These are phyloP conservation scores for Medicago lupulina DNA, from an alignment of 306 rosid genomes.

Conservation along the genomic window DNA sequence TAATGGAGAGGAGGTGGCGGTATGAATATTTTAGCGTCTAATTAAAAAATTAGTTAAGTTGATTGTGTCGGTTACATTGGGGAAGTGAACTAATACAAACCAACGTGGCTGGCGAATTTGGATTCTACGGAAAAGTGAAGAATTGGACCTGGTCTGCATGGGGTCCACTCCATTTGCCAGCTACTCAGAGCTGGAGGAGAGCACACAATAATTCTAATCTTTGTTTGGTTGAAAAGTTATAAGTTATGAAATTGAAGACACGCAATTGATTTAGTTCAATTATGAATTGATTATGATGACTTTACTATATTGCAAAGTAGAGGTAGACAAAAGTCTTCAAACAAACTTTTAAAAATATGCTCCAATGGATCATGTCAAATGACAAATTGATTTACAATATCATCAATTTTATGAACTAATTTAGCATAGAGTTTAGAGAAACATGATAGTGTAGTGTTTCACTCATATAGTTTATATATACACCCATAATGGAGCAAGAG, in stretches of 20 bases:
- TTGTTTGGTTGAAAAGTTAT: too few species aligned
- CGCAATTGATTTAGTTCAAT: too few species aligned
- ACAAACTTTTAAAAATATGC: neutral
- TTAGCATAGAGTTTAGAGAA: neutral
- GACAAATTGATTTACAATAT: neutral
- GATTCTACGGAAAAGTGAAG: conserved; percentile 3
- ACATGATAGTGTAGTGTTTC: too few species aligned
- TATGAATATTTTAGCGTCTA: conserved; percentile 23
- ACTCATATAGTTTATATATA: too few species aligned
- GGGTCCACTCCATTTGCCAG: conserved; percentile 41
- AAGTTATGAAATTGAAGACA: too few species aligned
- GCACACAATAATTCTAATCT: neutral
- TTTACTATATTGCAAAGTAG: neutral
- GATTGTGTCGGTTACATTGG: conserved; percentile 40
- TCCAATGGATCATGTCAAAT: neutral
- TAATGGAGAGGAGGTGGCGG: conserved; percentile 36
- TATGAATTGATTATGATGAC: too few species aligned
- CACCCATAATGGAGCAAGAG: too few species aligned
- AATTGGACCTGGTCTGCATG: conserved; percentile 7
- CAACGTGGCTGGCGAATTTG: conserved; percentile 18
- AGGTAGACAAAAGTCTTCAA: neutral
- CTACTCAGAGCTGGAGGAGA: conserved; percentile 13
- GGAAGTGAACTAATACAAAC: neutral
- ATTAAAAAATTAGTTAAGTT: neutral
- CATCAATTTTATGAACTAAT: neutral